Conservation (phyloP, 2,329 filamentous ascomycete species). For the Cladosporium sp. region DNA sequence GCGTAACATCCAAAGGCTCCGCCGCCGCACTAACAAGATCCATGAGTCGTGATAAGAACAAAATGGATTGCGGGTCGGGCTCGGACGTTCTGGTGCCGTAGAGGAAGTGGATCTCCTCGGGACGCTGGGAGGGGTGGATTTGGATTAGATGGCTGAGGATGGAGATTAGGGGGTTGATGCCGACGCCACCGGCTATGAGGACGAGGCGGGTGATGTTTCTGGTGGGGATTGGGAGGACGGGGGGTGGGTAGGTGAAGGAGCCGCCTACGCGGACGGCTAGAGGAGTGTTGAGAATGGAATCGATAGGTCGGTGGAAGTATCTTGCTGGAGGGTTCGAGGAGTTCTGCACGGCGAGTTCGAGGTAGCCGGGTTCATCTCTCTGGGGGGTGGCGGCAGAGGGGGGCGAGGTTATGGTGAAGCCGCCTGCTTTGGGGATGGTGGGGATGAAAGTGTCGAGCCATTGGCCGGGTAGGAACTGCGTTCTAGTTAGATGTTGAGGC, state of each 20-base stretch:
- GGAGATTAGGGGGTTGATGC: slow-evolving; percentile 78
- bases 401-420: slow-evolving; percentile 83
- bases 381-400: slow-evolving; percentile 50
- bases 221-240: slow-evolving; percentile 42
- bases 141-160: slow-evolving; percentile 64
- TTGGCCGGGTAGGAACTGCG: slow-evolving; percentile 73
- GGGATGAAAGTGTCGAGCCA: slow-evolving; percentile 86
- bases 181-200: slow-evolving; percentile 79
- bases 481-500: not conserved
- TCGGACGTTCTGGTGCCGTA: slow-evolving; percentile 58
- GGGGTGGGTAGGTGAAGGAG: slow-evolving; percentile 76
- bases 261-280: slow-evolving; percentile 75
- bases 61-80: slow-evolving; percentile 41
- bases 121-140: slow-evolving; percentile 26
- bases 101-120: slow-evolving; percentile 58
- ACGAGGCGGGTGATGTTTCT: slow-evolving; percentile 61
- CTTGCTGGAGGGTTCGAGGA: slow-evolving; percentile 72
- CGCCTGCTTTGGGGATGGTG: slow-evolving; percentile 68
- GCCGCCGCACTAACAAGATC: slow-evolving; percentile 30
- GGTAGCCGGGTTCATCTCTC: slow-evolving; percentile 47
- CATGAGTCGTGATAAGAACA: slow-evolving; percentile 52
- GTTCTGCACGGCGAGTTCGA: slow-evolving; percentile 78
- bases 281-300: slow-evolving; percentile 59
- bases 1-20: slow-evolving; percentile 29
- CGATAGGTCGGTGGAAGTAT: slow-evolving; percentile 68